Evolutionary conservation across 257 asterid genomes (phyloP).

Genomic region (Orobanche coerulescens): DNA sequence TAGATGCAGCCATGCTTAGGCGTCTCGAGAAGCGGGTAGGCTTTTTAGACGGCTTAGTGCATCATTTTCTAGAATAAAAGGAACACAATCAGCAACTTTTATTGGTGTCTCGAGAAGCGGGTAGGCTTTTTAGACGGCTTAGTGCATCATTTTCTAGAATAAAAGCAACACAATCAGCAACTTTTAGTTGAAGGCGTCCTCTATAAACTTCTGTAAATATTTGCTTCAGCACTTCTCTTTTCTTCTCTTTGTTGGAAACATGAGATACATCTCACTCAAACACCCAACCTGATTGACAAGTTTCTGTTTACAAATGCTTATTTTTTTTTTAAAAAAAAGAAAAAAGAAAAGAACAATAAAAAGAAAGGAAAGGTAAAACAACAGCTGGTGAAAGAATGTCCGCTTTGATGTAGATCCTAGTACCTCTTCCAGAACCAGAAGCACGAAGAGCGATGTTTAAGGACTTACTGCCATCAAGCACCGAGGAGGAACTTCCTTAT

Average conservation of each 20-base stretch:
- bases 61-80: slow-evolving; percentile 7
- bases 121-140: slow-evolving; percentile 30
- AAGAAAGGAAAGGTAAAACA: background rate
- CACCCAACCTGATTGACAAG: background rate
- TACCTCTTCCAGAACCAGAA: slow-evolving; percentile 92
- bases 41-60: slow-evolving; percentile 12
- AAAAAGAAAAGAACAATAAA: too few relatives aligned
- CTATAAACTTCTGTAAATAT: background rate
- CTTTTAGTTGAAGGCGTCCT: too few relatives aligned
- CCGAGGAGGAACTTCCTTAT: slow-evolving; percentile 58
- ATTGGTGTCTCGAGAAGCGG: slow-evolving; percentile 93
- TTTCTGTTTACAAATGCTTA: background rate
- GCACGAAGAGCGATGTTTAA: slow-evolving; percentile 91
- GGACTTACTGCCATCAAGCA: slow-evolving; percentile 54
- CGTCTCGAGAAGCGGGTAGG: slow-evolving; percentile 96
- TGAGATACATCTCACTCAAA: background rate
- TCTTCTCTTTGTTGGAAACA: background rate
- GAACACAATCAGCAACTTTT: background rate
- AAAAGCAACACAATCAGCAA: background rate
- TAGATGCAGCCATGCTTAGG: slow-evolving; percentile 98
- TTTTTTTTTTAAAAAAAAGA: too few relatives aligned
- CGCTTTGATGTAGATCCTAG: slow-evolving; percentile 59
- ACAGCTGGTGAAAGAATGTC: slow-evolving; percentile 1
- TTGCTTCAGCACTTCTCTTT: background rate
- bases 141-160: slow-evolving; percentile 2